These are phyloP conservation scores for Umbelopsis sp. DNA, from an alignment of 371 early-diverging fungal genomes.

Conservation along the genomic window DNA sequence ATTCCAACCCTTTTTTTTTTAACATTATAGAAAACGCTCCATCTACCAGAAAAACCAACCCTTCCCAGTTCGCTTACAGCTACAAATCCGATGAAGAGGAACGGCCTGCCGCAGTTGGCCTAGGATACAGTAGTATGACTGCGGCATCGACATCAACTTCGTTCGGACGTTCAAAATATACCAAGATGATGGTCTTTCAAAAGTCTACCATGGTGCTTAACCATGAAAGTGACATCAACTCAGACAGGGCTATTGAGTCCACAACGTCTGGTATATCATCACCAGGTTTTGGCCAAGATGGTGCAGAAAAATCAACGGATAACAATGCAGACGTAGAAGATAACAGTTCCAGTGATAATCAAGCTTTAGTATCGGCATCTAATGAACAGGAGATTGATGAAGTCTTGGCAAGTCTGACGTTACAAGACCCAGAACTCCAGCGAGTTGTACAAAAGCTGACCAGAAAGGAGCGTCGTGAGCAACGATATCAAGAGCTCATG, in stretches of 20 bases:
- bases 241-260: neutral
- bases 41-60: neutral
- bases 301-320: neutral
- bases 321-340: neutral
- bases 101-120: neutral
- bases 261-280: neutral
- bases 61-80: neutral
- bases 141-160: neutral
- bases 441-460: conserved; percentile 6
- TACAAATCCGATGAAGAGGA: neutral
- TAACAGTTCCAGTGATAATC: conserved; percentile 16
- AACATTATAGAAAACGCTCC: neutral
- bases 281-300: neutral
- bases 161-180: conserved; percentile 11
- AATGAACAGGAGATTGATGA: neutral
- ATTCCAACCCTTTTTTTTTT: too few relatives aligned
- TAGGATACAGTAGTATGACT: neutral
- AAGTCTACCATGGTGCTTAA: conserved; percentile 1
- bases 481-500: conserved; percentile 3
- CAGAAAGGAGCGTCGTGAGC: conserved; percentile 5
- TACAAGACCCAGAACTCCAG: neutral
- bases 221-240: neutral
- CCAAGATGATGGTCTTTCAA: conserved; percentile 17
- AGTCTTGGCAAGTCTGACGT: neutral
- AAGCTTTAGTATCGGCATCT: neutral